These are phyloP conservation scores for Gentiana dahurica DNA, from an alignment of 257 asterid species.

Conservation along the genomic window DNA sequence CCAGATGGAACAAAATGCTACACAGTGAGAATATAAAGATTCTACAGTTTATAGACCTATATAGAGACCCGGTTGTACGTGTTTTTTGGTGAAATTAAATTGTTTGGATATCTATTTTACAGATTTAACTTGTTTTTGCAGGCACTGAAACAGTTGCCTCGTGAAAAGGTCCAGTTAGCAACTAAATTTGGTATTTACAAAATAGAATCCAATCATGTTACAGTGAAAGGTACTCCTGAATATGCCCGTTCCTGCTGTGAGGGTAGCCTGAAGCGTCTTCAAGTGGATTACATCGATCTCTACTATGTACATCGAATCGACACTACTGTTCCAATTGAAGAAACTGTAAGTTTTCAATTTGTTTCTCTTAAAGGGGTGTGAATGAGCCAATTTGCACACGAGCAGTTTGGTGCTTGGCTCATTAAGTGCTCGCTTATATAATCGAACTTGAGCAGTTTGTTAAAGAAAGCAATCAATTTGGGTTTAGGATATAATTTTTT, in stretches of 20 bases:
- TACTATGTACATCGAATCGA: slow-evolving; percentile 51
- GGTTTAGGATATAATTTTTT: too few relatives aligned
- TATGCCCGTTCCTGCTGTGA: slow-evolving; percentile 55
- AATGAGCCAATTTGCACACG: background rate
- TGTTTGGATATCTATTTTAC: too few relatives aligned
- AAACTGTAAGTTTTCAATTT: slow-evolving; percentile 30
- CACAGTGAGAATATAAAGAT: too few relatives aligned
- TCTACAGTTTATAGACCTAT: too few relatives aligned
- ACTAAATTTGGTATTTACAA: slow-evolving; percentile 48
- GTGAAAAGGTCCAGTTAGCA: slow-evolving; percentile 51
- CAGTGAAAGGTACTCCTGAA: slow-evolving; percentile 46
- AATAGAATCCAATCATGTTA: slow-evolving; percentile 18
- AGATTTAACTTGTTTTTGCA: slow-evolving; percentile 9
- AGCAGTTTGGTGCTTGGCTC: too few relatives aligned
- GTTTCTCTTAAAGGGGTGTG: background rate
- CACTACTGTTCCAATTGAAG: slow-evolving; percentile 49
- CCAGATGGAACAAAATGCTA: too few relatives aligned
- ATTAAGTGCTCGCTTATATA: too few relatives aligned
- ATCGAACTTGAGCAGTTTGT: background rate
- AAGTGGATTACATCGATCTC: slow-evolving; percentile 56
- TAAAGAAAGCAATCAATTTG: too few relatives aligned
- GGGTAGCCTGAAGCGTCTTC: slow-evolving; percentile 44
- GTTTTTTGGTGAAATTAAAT: too few relatives aligned
- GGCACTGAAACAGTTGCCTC: slow-evolving; percentile 53
- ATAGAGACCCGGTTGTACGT: too few relatives aligned